Evolutionary conservation across 257 asterid genomes (phyloP).

Genomic region (Nicotiana attenuata): DNA sequence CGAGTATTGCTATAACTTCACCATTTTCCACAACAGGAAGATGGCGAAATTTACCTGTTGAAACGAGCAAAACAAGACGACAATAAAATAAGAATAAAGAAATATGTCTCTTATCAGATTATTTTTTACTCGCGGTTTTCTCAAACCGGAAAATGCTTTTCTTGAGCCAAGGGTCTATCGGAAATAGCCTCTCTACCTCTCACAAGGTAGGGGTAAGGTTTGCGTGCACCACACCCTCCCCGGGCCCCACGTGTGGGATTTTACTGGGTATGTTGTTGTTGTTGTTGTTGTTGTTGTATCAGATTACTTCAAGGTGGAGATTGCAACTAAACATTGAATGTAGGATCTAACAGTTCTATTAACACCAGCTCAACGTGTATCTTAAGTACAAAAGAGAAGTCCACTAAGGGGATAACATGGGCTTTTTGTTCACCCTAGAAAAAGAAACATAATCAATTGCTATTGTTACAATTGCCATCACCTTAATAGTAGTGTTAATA

Average conservation of each 20-base stretch:
- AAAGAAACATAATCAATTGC: too few relatives aligned
- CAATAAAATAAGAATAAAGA: not conserved
- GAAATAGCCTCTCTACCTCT: too few relatives aligned
- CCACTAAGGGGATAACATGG: not conserved
- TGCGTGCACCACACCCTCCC: too few relatives aligned
- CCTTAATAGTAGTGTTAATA: too few relatives aligned
- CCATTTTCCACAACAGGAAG: conserved; percentile 99
- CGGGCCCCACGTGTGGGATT: too few relatives aligned
- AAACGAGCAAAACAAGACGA: conserved; percentile 9
- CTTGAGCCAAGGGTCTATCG: too few relatives aligned
- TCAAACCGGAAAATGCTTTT: too few relatives aligned
- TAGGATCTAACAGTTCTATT: not conserved
- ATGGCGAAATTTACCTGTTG: conserved; percentile 85
- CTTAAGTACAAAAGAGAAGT: not conserved
- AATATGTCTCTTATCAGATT: not conserved
- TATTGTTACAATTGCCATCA: too few relatives aligned
- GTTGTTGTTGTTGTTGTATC: too few relatives aligned
- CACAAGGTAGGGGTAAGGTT: too few relatives aligned
- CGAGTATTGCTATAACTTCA: conserved; percentile 90
- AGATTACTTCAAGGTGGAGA: not conserved
- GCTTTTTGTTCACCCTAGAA: too few relatives aligned
- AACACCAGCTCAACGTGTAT: not conserved
- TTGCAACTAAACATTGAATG: not conserved
- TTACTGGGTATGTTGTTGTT: too few relatives aligned
- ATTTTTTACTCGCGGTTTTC: not conserved